Evolutionary conservation across 1,284 basidiomycete genomes (phyloP), one percentile per base, ranked within the genome.

Genomic region (Trichosporon sp.): DNA sequence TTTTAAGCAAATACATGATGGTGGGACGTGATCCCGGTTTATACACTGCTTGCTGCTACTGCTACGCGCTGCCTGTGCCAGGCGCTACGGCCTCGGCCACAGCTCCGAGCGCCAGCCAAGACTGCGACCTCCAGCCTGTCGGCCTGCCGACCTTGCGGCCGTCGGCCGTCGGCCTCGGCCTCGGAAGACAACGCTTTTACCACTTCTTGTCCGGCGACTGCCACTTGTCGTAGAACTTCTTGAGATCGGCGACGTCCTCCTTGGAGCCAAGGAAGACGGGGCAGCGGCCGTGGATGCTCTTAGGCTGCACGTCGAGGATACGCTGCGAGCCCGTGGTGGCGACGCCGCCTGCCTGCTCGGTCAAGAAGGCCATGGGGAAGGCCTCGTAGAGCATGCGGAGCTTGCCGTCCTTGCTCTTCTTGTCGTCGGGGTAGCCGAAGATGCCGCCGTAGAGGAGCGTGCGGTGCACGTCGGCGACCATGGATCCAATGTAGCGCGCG

Each of bases 281-380:
- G 82, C 90, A 91, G 59, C 96, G 88, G 76, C 98, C 89, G 78
- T 99, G 96, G 70, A 99, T 98, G 71, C 76, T 81, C 64, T 85
- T 92, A 5, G 96, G 96, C 60, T 89, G 82, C 66, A 99, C 89
- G 75, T 99, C 96, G 52, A 99, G 84, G 71, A 99, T 95, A 54
- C 95, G 87, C 78, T 88, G 85, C 27, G 86, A 90, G 36, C 96
- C 96, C 0, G 95, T 99, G 7, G 95, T 97, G 2, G 96, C 96
- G 66, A 97, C 81, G 57, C 96, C 96, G 34, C 96, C 96, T 32
- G 96, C 96, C 89, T 95, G 78, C 76, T 98, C 95, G 4, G 88
- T 94, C 74, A 98, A 82, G 83, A 91, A 95, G 2, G 95, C 91
- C 95, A 98, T 98, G n/a, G 95, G 95, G 86, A 98, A 99, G 5